A percentile compares a stretch with the other conserved stretches of the same genome.
Conservation (phyloP, 2,329 filamentous ascomycete genomes). For the Fusarium coffeatum region DNA sequence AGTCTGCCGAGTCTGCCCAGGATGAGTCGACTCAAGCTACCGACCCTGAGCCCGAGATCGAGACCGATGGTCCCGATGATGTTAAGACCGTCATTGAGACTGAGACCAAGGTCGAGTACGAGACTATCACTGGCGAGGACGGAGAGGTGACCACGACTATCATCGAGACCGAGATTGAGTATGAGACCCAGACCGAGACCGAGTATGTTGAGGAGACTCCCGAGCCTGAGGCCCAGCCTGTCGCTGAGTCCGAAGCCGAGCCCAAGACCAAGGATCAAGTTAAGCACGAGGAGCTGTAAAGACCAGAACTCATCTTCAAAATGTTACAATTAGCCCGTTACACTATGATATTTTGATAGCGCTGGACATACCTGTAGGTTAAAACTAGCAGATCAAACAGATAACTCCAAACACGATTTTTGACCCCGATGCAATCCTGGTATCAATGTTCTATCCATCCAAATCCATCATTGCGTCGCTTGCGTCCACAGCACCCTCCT, state of each 20-base stretch:
- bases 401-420: constrained; percentile 38
- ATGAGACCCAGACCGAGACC: constrained; percentile 38
- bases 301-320: constrained; percentile 4
- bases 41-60: constrained; percentile 44
- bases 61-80: constrained; percentile 45
- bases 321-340: constrained; percentile 40
- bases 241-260: constrained; percentile 41
- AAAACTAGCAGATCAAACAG: constrained; percentile 31
- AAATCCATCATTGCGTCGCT: constrained; percentile 65
- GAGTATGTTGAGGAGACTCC: constrained; percentile 22
- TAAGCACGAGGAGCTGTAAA: constrained; percentile 64
- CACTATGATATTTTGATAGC: constrained; percentile 26
- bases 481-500: constrained; percentile 63
- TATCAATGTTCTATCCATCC: constrained; percentile 51
- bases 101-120: constrained; percentile 36
- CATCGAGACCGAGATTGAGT: constrained; percentile 38
- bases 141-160: constrained; percentile 5
- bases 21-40: constrained; percentile 37
- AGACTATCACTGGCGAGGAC: constrained; percentile 5
- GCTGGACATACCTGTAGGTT: constrained; percentile 38
- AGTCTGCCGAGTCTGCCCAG: not conserved
- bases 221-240: constrained; percentile 39
- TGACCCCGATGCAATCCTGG: constrained; percentile 23
- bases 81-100: constrained; percentile 33
- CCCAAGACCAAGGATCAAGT: constrained; percentile 47